These are phyloP conservation scores for Beta lomatogona DNA, from an alignment of 179 eudicot species.

Conservation along the genomic window DNA sequence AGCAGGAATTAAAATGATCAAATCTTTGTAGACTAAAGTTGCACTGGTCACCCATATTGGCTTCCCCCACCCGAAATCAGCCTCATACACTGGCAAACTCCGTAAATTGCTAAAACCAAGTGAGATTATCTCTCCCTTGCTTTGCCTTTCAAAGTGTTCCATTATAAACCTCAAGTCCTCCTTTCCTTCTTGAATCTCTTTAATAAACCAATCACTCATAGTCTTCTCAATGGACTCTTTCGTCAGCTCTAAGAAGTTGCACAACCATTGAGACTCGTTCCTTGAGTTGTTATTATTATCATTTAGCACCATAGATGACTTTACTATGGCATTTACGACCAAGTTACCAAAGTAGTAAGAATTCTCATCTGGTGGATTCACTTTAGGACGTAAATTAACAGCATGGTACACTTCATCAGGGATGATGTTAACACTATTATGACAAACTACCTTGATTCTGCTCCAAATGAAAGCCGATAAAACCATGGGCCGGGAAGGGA, in stretches of 20 bases:
- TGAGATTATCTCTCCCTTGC: conserved; percentile 24
- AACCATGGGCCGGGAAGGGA: conserved; percentile 26
- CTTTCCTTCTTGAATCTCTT: conserved; percentile 16
- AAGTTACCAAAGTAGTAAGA: conserved; percentile 35
- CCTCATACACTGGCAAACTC: conserved; percentile 40
- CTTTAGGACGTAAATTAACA: conserved; percentile 22
- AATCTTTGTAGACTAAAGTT: conserved; percentile 12
- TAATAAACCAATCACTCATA: not conserved
- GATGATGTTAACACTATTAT: too few species aligned
- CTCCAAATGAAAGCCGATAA: conserved; percentile 43
- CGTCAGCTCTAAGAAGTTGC: not conserved
- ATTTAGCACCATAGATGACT: not conserved
- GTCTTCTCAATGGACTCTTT: conserved; percentile 7
- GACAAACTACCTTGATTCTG: conserved; percentile 24
- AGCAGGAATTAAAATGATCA: conserved; percentile 23
- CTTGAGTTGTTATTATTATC: not conserved
- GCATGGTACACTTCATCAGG: conserved; percentile 23
- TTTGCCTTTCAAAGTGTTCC: not conserved
- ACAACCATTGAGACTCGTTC: not conserved
- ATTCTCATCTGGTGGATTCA: conserved; percentile 3
- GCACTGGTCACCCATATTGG: conserved; percentile 38
- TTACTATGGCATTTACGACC: conserved; percentile 17
- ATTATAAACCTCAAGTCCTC: conserved; percentile 31
- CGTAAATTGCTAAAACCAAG: conserved; percentile 35
- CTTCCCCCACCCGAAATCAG: conserved; percentile 57